Evolutionary conservation across 352 stramenopile genomes (phyloP).

Genomic region (Phytophthora lateralis): DNA sequence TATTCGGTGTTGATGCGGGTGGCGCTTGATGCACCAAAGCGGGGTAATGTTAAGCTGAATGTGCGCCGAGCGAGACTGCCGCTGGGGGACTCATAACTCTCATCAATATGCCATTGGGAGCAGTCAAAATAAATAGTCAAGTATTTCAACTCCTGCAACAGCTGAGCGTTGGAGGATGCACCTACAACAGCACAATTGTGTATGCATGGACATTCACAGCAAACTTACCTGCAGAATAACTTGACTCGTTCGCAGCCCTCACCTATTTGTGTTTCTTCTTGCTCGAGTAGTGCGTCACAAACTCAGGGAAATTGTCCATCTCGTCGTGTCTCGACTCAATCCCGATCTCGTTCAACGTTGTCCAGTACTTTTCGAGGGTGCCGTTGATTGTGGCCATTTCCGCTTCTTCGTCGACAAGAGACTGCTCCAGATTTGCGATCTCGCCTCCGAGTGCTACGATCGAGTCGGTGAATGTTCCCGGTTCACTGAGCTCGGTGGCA

Average conservation of each 20-base stretch:
- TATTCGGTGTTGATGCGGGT: background rate
- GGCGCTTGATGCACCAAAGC: too few species aligned
- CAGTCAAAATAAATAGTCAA: constrained; percentile 1
- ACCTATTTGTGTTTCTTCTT: constrained; percentile 32
- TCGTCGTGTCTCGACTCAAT: constrained; percentile 56
- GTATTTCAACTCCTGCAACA: background rate
- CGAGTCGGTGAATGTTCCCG: constrained; percentile 31
- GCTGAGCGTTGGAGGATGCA: background rate
- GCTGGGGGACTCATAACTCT: background rate
- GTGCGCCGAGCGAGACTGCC: background rate
- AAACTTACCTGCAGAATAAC: constrained; percentile 14
- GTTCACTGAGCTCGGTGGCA: constrained; percentile 32
- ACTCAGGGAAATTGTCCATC: constrained; percentile 54
- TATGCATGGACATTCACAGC: constrained; percentile 3
- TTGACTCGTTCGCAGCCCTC: constrained; percentile 1
- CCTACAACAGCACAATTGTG: background rate
- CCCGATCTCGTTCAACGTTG: constrained; percentile 37
- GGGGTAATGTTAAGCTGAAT: background rate
- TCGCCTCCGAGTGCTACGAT: constrained; percentile 48
- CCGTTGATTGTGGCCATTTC: constrained; percentile 35
- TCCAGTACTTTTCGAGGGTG: constrained; percentile 29
- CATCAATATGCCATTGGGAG: background rate
- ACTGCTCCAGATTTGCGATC: constrained; percentile 65
- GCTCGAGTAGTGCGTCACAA: constrained; percentile 46
- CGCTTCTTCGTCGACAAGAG: constrained; percentile 54